Conservation (phyloP, 148 eudicot species). For the Rhododendron ferrugineum region DNA sequence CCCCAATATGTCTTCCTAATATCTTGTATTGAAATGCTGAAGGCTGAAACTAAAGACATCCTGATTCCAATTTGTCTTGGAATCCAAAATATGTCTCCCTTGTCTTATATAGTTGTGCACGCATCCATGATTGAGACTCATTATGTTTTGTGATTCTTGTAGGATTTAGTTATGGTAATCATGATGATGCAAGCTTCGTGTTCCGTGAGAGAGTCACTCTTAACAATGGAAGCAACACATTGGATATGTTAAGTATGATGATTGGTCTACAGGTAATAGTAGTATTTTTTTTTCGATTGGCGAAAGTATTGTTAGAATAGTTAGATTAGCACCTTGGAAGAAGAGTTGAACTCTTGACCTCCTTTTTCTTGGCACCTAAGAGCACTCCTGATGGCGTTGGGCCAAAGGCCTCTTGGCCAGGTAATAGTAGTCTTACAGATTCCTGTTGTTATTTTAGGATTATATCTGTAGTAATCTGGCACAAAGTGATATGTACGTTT, state of each 20-base stretch:
- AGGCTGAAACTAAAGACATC: neutral
- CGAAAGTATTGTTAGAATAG: too few relatives aligned
- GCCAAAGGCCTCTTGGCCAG: too few relatives aligned
- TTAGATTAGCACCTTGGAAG: too few relatives aligned
- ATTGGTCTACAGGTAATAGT: constrained; percentile 40
- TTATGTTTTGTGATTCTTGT: constrained; percentile 7
- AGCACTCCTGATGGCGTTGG: too few relatives aligned
- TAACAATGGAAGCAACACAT: constrained; percentile 31
- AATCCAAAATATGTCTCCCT: neutral
- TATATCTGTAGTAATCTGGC: neutral
- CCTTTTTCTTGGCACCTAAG: too few relatives aligned
- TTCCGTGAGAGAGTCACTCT: constrained; percentile 28
- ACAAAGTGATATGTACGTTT: neutral
- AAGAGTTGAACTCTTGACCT: too few relatives aligned
- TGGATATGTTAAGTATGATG: constrained; percentile 50
- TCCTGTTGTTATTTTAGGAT: neutral
- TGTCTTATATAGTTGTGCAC: neutral
- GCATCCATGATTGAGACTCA: neutral
- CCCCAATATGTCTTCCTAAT: neutral
- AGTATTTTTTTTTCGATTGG: too few relatives aligned
- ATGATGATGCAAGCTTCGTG: constrained; percentile 39
- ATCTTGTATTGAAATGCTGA: neutral
- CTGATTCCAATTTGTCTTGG: neutral
- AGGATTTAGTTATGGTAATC: constrained; percentile 48
- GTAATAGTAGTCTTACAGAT: neutral